These are phyloP conservation scores for Septoria linicola DNA, from an alignment of 2,329 filamentous ascomycete species.

Conservation along the genomic window DNA sequence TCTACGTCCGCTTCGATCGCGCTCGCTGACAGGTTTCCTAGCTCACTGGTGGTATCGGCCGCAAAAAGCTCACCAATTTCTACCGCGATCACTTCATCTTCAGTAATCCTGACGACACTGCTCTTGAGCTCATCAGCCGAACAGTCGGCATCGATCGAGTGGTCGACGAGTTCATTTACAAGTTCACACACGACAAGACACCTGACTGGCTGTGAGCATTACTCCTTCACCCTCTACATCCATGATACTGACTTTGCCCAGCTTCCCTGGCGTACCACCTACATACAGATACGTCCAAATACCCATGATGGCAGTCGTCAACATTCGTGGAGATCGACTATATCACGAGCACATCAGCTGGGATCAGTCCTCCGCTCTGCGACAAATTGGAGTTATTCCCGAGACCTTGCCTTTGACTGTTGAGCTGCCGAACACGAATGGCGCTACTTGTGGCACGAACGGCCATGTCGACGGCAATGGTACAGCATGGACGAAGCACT, in stretches of 20 bases:
- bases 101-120: conserved; percentile 66
- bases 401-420: conserved; percentile 64
- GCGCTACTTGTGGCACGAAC: too few relatives aligned
- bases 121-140: conserved; percentile 67
- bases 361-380: conserved; percentile 64
- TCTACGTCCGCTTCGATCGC: not conserved
- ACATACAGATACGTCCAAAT: conserved; percentile 56
- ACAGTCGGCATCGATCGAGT: conserved; percentile 71
- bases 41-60: conserved; percentile 65
- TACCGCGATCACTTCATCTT: conserved; percentile 75
- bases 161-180: conserved; percentile 68
- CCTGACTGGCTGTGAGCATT: conserved; percentile 66
- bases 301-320: conserved; percentile 65
- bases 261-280: conserved; percentile 59
- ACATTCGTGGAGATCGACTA: conserved; percentile 65
- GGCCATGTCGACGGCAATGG: conserved; percentile 18
- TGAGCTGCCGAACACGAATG: conserved; percentile 31
- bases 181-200: conserved; percentile 61
- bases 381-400: conserved; percentile 62
- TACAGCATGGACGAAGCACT: conserved; percentile 41
- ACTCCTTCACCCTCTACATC: not conserved
- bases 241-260: conserved; percentile 29
- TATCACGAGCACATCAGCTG: conserved; percentile 71
- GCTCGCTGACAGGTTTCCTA: not conserved
- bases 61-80: conserved; percentile 62